Percentiles rank a stretch among this genome's conserved stretches.
phyloP scores from a whole-genome alignment of 78 protist genomes.

The Monocercomonoides exilis region DNA sequence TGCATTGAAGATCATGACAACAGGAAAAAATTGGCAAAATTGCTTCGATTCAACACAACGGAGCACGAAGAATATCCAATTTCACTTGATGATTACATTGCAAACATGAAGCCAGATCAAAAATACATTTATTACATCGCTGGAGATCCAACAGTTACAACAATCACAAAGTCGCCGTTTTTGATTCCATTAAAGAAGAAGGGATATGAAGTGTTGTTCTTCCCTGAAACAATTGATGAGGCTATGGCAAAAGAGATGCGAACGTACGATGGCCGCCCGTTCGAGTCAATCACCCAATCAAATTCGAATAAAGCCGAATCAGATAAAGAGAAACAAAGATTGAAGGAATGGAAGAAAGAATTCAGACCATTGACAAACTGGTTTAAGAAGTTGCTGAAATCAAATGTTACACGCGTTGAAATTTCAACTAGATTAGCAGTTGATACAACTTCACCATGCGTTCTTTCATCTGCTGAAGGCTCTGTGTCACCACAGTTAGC shows the following conservation, averaged over 20 bases:
- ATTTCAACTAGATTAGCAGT: not conserved
- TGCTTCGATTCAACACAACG: constrained; percentile 90
- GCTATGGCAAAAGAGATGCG: constrained; percentile 93
- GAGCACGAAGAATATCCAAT: constrained; percentile 81
- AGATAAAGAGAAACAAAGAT: not conserved
- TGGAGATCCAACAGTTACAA: constrained; percentile 77
- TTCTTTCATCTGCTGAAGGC: not conserved
- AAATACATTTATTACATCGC: constrained; percentile 97
- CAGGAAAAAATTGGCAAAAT: constrained; percentile 88
- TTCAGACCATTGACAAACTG: not conserved
- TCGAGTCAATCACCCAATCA: not conserved
- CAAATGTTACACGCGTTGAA: not conserved
- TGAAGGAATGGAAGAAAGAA: not conserved
- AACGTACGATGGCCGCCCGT: constrained; percentile 83
- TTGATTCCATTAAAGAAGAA: constrained; percentile 67
- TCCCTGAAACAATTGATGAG: constrained; percentile 99
- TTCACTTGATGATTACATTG: constrained; percentile 93
- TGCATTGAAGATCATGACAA: constrained; percentile 95
- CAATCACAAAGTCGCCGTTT: constrained; percentile 84
- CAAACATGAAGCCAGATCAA: constrained; percentile 96
- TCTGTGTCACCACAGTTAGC: not conserved
- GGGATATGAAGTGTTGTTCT: constrained; percentile 89
- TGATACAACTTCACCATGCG: not conserved
- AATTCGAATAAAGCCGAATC: not conserved
- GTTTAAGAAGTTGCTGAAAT: not conserved